Percentiles rank a stretch among this genome's conserved stretches.
phyloP scores from a whole-genome alignment of 345 rosid genomes.

The Barbarea vulgaris region DNA sequence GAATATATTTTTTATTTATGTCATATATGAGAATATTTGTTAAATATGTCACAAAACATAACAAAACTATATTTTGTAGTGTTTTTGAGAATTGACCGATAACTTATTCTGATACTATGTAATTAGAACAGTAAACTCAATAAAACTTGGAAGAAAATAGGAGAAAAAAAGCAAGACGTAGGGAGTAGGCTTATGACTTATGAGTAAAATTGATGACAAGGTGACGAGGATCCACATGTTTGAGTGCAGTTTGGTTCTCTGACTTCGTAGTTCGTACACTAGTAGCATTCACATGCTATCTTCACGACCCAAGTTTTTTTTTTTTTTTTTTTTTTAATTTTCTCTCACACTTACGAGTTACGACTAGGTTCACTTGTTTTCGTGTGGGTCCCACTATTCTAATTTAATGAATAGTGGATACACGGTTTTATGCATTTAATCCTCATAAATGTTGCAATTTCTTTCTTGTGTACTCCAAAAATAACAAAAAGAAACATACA shows the following conservation, averaged over 20 bases:
- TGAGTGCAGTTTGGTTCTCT: slow-evolving; percentile 18
- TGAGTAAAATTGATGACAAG: slow-evolving; percentile 5
- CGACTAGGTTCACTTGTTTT: slow-evolving; percentile 11
- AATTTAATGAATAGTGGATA: background rate
- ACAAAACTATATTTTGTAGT: no score
- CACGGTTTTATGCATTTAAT: slow-evolving; percentile 8
- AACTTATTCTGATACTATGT: no score
- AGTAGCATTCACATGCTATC: slow-evolving; percentile 6
- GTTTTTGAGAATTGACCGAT: no score
- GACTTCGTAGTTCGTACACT: slow-evolving; percentile 10
- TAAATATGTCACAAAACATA: no score
- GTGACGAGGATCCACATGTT: slow-evolving; percentile 38
- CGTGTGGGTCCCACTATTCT: background rate
- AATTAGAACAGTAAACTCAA: background rate
- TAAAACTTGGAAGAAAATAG: background rate
- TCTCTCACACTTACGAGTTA: background rate
- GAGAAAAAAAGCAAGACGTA: background rate
- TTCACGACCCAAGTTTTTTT: slow-evolving; percentile 8
- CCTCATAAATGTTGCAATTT: slow-evolving; percentile 10
- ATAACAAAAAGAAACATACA: background rate
- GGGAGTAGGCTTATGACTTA: slow-evolving; percentile 1
- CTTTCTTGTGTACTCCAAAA: slow-evolving; percentile 15
- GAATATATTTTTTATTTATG: no score
- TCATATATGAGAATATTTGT: no score
- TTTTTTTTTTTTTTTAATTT: background rate